A percentile compares a stretch with the other conserved stretches of the same genome.
Conservation (phyloP, 2,329 filamentous ascomycete species). For the Sphaerulina populicola region DNA sequence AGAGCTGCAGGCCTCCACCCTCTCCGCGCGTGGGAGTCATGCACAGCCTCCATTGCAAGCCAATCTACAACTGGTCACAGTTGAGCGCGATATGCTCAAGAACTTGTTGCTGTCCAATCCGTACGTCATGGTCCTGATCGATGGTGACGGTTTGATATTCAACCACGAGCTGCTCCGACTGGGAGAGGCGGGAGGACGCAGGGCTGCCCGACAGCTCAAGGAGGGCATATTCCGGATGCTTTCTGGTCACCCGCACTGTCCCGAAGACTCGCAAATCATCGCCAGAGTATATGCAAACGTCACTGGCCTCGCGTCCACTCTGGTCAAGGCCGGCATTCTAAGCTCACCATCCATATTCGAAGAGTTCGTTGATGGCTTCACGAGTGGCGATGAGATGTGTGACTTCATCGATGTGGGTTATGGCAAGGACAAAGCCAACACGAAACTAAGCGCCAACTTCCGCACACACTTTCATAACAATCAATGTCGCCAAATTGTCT, state of each 20-base stretch:
- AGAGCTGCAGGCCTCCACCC: slow-evolving; percentile 1
- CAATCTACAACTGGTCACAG: slow-evolving; percentile 1
- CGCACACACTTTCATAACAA: slow-evolving; percentile 49
- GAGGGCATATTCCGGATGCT: slow-evolving; percentile 39
- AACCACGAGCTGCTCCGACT: slow-evolving; percentile 23
- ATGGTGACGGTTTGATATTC: slow-evolving; percentile 52
- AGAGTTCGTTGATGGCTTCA: slow-evolving; percentile 51
- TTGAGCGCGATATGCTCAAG: slow-evolving; percentile 5
- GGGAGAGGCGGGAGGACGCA: slow-evolving; percentile 47
- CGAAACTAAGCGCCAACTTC: slow-evolving; percentile 52
- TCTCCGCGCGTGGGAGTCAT: slow-evolving; percentile 32
- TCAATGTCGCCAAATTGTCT: slow-evolving; percentile 53
- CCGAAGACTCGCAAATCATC: slow-evolving; percentile 42
- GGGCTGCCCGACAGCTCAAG: slow-evolving; percentile 47
- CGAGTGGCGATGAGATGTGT: slow-evolving; percentile 48
- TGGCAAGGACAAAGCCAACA: slow-evolving; percentile 50
- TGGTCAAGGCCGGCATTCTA: slow-evolving; percentile 36
- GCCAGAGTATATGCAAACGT: slow-evolving; percentile 42
- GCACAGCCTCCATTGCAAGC: not conserved
- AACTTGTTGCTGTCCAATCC: slow-evolving; percentile 34
- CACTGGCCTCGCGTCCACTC: slow-evolving; percentile 22
- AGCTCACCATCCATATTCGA: slow-evolving; percentile 42
- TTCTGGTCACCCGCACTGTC: slow-evolving; percentile 3
- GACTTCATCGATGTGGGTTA: slow-evolving; percentile 55
- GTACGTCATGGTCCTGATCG: slow-evolving; percentile 53